A percentile compares a stretch with the other conserved stretches of the same genome.
These are phyloP conservation scores for Cucumis sativus DNA, from an alignment of 306 rosid genomes.

Conservation along the genomic window DNA sequence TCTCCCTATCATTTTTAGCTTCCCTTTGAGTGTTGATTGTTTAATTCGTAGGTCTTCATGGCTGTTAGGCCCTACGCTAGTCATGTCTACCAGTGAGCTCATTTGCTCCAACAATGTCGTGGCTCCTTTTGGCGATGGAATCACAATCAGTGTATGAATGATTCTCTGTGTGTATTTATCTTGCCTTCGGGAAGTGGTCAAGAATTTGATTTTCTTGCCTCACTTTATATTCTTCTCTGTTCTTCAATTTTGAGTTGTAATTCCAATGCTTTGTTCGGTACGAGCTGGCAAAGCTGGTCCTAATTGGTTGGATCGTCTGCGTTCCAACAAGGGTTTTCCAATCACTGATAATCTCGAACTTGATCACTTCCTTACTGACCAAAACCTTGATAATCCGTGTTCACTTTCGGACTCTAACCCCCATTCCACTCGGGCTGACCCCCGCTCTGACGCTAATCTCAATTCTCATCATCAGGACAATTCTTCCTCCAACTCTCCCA, in stretches of 20 bases:
- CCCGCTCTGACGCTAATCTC: background rate
- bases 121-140: too few species aligned
- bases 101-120: too few species aligned
- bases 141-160: too few species aligned
- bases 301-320: conserved; percentile 87
- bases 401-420: background rate
- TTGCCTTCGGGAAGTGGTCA: too few species aligned
- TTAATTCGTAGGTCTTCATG: too few species aligned
- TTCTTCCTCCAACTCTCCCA: conserved; percentile 1
- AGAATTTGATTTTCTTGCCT: background rate
- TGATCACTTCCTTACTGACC: conserved; percentile 40
- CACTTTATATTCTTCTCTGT: background rate
- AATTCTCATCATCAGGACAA: background rate
- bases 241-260: background rate
- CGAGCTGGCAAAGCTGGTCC: conserved; percentile 47
- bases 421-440: conserved; percentile 16
- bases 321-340: conserved; percentile 69
- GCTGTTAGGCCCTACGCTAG: too few species aligned
- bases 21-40: too few species aligned
- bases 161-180: too few species aligned
- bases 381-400: conserved; percentile 7
- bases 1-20: too few species aligned
- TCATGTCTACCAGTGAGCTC: too few species aligned
- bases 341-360: conserved; percentile 45
- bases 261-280: conserved; percentile 55